Conservation (phyloP, 192 early-diverging fungal genomes). For the Rhizoclosmatium globosum region DNA sequence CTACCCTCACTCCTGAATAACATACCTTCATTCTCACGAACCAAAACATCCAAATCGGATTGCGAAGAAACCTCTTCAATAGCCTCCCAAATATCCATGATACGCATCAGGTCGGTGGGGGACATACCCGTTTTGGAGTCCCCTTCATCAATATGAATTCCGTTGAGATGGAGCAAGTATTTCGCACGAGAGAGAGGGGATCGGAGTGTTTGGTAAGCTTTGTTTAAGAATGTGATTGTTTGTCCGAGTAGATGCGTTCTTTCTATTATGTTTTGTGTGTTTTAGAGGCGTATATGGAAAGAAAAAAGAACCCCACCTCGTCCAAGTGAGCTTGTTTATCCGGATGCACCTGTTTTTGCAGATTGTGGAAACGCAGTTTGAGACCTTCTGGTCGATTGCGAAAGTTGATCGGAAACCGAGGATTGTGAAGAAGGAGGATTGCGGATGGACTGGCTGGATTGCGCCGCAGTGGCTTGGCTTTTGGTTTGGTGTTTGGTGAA, state of each 20-base stretch:
- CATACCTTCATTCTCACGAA: conserved; percentile 69
- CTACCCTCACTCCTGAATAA: neutral
- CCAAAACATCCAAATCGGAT: conserved; percentile 67
- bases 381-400: conserved; percentile 72
- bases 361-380: conserved; percentile 69
- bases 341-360: conserved; percentile 88
- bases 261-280: conserved; percentile 45
- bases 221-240: conserved; percentile 88
- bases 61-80: conserved; percentile 75
- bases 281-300: neutral
- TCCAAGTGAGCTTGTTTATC: conserved; percentile 76
- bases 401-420: conserved; percentile 51
- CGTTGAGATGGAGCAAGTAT: conserved; percentile 77
- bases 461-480: conserved; percentile 17
- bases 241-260: conserved; percentile 69
- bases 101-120: conserved; percentile 76
- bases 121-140: conserved; percentile 55
- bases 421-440: conserved; percentile 34
- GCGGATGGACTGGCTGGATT: conserved; percentile 23
- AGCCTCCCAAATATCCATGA: conserved; percentile 80
- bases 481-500: neutral
- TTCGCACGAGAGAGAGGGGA: conserved; percentile 83
- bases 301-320: conserved; percentile 47
- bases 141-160: conserved; percentile 64
- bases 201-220: conserved; percentile 81